Conservation (phyloP, 495 filamentous ascomycete genomes). For the Tuber brumale region DNA sequence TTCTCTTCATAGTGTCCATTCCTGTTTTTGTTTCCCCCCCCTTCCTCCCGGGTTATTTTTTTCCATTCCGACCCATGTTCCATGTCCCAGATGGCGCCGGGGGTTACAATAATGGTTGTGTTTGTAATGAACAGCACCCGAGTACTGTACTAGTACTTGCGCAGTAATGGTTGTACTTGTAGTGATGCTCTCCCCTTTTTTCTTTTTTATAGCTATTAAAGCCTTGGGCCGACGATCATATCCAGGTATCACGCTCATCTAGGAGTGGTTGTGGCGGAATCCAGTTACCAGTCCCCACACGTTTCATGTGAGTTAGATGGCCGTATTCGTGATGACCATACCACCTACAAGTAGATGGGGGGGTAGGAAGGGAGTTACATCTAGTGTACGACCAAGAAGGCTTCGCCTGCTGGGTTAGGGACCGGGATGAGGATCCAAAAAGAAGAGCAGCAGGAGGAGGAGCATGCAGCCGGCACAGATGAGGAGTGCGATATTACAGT, state of each 20-base stretch:
- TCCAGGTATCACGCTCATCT: slow-evolving; percentile 31
- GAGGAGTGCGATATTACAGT: background rate
- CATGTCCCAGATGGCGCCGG: slow-evolving; percentile 36
- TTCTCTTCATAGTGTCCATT: background rate
- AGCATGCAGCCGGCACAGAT: slow-evolving; percentile 2
- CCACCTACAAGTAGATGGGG: background rate
- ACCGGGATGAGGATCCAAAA: slow-evolving; percentile 23
- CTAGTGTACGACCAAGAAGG: slow-evolving; percentile 15
- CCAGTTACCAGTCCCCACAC: slow-evolving; percentile 32
- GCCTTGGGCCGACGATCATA: slow-evolving; percentile 36
- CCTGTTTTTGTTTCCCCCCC: background rate
- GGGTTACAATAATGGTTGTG: slow-evolving; percentile 14
- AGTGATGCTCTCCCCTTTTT: slow-evolving; percentile 21
- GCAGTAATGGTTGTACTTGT: background rate
- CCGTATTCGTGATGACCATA: slow-evolving; percentile 15
- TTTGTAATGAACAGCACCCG: background rate
- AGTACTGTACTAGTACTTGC: no score
- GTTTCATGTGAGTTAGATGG: slow-evolving; percentile 35
- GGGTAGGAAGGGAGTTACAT: slow-evolving; percentile 4
- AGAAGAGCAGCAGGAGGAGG: slow-evolving; percentile 19
- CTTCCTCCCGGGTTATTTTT: slow-evolving; percentile 11
- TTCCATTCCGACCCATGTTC: slow-evolving; percentile 35
- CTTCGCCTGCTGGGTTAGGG: slow-evolving; percentile 17
- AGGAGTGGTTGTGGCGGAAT: slow-evolving; percentile 9
- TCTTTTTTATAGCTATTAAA: slow-evolving; percentile 12